A percentile compares a stretch with the other conserved stretches of the same genome.
Evolutionary conservation across 2,329 filamentous ascomycete species (phyloP).

Genomic region (Fusarium sp.): DNA sequence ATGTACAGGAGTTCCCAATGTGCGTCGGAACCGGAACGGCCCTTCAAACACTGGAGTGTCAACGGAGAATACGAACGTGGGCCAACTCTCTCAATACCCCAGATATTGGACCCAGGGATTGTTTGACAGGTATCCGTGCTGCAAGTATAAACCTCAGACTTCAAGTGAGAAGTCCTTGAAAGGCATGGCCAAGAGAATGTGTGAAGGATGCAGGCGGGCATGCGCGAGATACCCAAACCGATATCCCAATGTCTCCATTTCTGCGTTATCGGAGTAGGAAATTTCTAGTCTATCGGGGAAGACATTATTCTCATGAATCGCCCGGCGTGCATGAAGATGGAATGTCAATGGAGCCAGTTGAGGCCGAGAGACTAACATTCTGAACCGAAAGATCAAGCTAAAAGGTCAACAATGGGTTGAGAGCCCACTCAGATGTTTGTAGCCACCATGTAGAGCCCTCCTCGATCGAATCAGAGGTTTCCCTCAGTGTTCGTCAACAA

Average conservation of each 20-base stretch:
- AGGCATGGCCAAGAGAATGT: too few species aligned
- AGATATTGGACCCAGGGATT: not conserved
- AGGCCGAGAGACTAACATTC: constrained; percentile 2
- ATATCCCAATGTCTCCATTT: not conserved
- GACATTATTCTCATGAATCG: constrained; percentile 5
- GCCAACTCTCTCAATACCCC: constrained; percentile 15
- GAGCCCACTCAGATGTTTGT: constrained; percentile 9
- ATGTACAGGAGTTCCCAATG: constrained; percentile 29
- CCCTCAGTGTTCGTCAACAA: not conserved
- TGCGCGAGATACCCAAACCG: not conserved
- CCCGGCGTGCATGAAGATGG: constrained; percentile 7
- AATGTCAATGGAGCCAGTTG: constrained; percentile 20
- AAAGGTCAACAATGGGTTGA: constrained; percentile 15
- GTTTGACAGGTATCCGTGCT: not conserved
- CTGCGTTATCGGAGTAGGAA: constrained; percentile 15
- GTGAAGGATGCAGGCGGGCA: not conserved
- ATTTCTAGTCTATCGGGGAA: not conserved
- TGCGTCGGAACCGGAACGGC: constrained; percentile 34
- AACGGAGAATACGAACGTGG: constrained; percentile 6
- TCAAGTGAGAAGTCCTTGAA: not conserved
- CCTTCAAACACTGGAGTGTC: constrained; percentile 28
- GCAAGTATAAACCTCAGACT: not conserved
- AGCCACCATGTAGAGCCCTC: constrained; percentile 16
- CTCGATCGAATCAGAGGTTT: constrained; percentile 16
- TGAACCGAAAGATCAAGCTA: constrained; percentile 12